A percentile compares a stretch with the other conserved stretches of the same genome.
Conservation (phyloP, 116 monocot genomes). For the Phalaenopsis hybrid region DNA sequence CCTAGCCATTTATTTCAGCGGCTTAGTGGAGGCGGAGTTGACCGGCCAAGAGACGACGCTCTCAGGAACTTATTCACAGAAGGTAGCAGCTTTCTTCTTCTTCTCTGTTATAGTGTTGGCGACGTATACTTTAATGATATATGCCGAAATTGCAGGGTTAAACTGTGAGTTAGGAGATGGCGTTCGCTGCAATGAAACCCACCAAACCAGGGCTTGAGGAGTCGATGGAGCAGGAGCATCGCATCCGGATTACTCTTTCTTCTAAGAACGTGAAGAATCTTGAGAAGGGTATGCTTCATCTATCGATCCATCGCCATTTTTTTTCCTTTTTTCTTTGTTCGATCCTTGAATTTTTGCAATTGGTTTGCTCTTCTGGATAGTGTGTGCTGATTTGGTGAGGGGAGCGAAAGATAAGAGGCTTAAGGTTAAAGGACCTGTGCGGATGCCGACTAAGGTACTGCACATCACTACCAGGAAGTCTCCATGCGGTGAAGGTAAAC, state of each 20-base stretch:
- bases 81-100: neutral
- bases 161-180: neutral
- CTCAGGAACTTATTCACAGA: neutral
- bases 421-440: conserved; percentile 47
- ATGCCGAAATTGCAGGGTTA: neutral
- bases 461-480: conserved; percentile 64
- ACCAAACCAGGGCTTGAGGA: conserved; percentile 35
- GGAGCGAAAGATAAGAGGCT: conserved; percentile 55
- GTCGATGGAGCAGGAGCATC: conserved; percentile 26
- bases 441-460: conserved; percentile 68
- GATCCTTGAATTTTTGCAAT: neutral
- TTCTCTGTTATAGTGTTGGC: neutral
- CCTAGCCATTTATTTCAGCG: neutral
- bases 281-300: conserved; percentile 25
- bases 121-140: too few species aligned
- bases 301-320: neutral
- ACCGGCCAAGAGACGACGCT: neutral
- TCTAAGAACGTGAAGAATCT: conserved; percentile 37
- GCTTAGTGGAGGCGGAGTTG: neutral
- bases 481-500: conserved; percentile 60
- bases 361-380: conserved; percentile 11
- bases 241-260: conserved; percentile 36
- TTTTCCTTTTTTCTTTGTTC: neutral
- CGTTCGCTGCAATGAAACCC: conserved; percentile 29
- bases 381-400: conserved; percentile 52